Conservation (phyloP, 257 asterid species). For the Voacanga thouarsii region DNA sequence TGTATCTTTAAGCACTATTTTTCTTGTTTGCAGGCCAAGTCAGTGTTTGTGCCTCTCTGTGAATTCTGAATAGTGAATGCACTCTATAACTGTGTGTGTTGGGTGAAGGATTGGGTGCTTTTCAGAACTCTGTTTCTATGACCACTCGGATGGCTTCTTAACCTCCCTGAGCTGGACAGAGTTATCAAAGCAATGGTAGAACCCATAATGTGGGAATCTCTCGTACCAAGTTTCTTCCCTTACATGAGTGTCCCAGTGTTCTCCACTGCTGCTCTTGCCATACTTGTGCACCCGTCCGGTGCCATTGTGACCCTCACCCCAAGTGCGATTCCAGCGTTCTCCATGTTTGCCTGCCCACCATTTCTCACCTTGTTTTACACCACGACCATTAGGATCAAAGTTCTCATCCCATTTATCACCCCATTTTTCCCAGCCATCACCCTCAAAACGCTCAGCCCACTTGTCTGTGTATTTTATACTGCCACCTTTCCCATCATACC, state of each 20-base stretch:
- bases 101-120: too few species aligned
- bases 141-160: conserved; percentile 70
- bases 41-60: background rate
- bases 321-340: conserved; percentile 88
- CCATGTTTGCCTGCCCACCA: conserved; percentile 95
- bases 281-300: conserved; percentile 98
- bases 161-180: conserved; percentile 71
- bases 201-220: conserved; percentile 79
- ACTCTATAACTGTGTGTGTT: background rate
- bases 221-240: conserved; percentile 90
- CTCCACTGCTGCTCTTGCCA: conserved; percentile 95
- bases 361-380: conserved; percentile 91
- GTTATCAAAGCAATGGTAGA: conserved; percentile 90
- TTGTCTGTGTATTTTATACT: conserved; percentile 88
- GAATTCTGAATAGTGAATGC: background rate
- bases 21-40: background rate
- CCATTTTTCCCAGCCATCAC: conserved; percentile 94
- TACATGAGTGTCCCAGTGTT: conserved; percentile 91
- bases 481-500: conserved; percentile 85
- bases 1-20: background rate
- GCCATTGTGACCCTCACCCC: conserved; percentile 97
- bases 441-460: conserved; percentile 93
- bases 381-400: conserved; percentile 44
- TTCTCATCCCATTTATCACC: conserved; percentile 98
- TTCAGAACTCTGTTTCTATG: conserved; percentile 2